Base-by-base conservation (phyloP, 225 moss, liverwort and hornwort genomes). In the Sphagnum tenellum region DNA sequence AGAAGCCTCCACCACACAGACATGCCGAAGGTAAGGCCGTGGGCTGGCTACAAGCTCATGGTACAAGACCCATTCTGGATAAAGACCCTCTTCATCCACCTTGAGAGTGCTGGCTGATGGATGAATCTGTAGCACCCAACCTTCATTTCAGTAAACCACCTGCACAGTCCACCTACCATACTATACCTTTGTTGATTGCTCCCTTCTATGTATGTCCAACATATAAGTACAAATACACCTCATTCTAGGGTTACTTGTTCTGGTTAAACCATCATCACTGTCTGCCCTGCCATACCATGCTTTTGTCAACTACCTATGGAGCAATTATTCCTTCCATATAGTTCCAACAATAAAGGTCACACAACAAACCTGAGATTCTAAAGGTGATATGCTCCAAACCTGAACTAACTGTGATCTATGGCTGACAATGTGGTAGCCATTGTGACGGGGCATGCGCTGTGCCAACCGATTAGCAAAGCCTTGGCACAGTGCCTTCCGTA, bases 41-140 rank as follows among this genome's bases (percentile, higher is more conserved):
- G 90, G 76, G 61, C 83, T 87, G 59, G 92, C 74, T 69, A 96
- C 81, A 63, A 96, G 81, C 67, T 96, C 96, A 66, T 96, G 96
- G 72, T 96, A 92, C n/a, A 96, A 82, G 59, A 96, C 75, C 96
- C 96, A 96, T 72, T 96, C 96, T 44, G 92, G 96, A 8, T 87
- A 77, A 59, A 96, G 71, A 60, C 96, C 96, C 69, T 96, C 92
- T 72, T 92, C 86, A 67, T 96, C 90, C 66, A 88, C 83, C 72
- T 82, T 71, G 54, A 96, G 88, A 50, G 77, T 70, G 72, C 84
- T 84, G 12, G 92, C 82, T 68, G 87, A 78, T 48, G 92, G 92
- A 73, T 96, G 96, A 54, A 96, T 87, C 86, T 87, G 82, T 53
- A 4, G 7, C 11, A 10, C 4, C 44, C 47, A 8, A 58, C 58